Conservation (phyloP, 2,329 filamentous ascomycete genomes). For the Sporothrix brasiliensis region DNA sequence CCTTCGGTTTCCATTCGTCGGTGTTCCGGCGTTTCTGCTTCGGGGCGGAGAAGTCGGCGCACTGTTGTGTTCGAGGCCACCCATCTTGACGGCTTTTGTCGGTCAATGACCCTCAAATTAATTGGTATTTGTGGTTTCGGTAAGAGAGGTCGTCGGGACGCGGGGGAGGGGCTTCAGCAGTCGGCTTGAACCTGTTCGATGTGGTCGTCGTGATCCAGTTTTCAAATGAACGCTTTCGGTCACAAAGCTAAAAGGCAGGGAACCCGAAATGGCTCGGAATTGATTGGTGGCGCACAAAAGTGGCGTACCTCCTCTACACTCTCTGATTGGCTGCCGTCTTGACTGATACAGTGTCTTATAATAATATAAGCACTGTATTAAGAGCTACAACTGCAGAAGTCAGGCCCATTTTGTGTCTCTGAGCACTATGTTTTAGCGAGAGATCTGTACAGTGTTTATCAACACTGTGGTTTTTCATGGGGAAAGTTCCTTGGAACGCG, state of each 20-base stretch:
- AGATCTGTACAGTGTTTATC: background rate
- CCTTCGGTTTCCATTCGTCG: background rate
- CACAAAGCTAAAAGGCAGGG: constrained; percentile 2
- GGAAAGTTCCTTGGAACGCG: constrained; percentile 20
- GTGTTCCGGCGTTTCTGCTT: background rate
- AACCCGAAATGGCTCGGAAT: constrained; percentile 33
- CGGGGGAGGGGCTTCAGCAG: background rate
- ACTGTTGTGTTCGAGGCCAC: constrained; percentile 51
- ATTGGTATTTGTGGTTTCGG: background rate
- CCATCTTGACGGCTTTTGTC: constrained; percentile 46
- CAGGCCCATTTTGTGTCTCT: background rate
- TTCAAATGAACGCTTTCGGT: constrained; percentile 16
- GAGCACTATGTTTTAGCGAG: background rate
- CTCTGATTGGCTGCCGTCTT: constrained; percentile 21
- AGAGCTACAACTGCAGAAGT: background rate
- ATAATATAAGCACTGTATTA: background rate
- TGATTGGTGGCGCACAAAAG: constrained; percentile 34
- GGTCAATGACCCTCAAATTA: constrained; percentile 27
- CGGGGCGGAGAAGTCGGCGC: constrained; percentile 32
- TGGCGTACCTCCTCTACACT: background rate
- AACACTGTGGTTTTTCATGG: constrained; percentile 25
- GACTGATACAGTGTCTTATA: background rate
- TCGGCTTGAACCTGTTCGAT: background rate
- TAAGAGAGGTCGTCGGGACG: background rate
- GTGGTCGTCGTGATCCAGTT: constrained; percentile 1